Conservation (phyloP, 23 red algal genomes). For the Gracilaria domingensis region DNA sequence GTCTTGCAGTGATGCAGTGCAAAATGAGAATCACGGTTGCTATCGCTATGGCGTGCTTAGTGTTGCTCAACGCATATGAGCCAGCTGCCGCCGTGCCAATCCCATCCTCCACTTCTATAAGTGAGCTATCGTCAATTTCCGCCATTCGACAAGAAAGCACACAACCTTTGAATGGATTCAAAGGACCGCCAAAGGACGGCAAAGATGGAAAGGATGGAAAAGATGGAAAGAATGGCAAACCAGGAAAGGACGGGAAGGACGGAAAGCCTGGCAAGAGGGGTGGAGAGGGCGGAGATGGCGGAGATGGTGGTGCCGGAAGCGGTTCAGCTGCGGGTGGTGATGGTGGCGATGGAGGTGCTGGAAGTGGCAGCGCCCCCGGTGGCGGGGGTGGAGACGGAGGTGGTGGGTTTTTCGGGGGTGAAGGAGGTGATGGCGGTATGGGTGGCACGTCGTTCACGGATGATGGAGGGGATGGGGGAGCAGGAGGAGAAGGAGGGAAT, state of each 20-base stretch:
- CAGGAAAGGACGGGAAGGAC: constrained; percentile 8
- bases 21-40: too few species aligned
- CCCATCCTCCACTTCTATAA: background rate
- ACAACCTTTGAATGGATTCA: background rate
- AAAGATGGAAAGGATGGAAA: constrained; percentile 18
- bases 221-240: constrained; percentile 12
- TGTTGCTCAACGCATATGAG: too few species aligned
- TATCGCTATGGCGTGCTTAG: too few species aligned
- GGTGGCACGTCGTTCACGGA: too few species aligned
- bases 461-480: constrained; percentile 18
- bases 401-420: background rate
- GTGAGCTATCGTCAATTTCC: background rate
- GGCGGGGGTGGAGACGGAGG: constrained; percentile 19
- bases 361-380: background rate
- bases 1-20: too few species aligned
- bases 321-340: background rate
- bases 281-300: constrained; percentile 3
- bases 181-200: constrained; percentile 1
- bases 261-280: constrained; percentile 24
- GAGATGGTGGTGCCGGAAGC: constrained; percentile 12
- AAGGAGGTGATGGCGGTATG: background rate
- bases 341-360: constrained; percentile 6
- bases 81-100: background rate
- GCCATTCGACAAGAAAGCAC: background rate
- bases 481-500: background rate